A percentile compares a stretch with the other conserved stretches of the same genome.
Conservation (phyloP, 305 asterid species). For the Solanum aculeatissimum region DNA sequence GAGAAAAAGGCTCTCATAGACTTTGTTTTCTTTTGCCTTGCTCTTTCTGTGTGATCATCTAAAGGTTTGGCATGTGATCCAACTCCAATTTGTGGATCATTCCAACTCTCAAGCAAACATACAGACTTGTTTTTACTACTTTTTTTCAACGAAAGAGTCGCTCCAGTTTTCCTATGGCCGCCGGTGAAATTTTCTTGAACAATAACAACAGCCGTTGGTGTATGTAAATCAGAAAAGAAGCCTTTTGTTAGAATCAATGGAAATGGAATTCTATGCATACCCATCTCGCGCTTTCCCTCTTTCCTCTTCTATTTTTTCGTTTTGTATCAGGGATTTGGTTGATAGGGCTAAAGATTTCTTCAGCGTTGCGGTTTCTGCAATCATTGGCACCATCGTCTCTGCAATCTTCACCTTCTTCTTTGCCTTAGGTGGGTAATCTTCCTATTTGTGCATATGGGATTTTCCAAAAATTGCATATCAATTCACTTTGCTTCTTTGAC, state of each 20-base stretch:
- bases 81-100: not conserved
- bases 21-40: not conserved
- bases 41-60: not conserved
- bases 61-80: not conserved
- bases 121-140: not conserved
- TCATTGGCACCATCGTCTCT: constrained; percentile 70
- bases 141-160: not conserved
- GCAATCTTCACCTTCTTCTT: constrained; percentile 85
- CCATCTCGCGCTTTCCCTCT: constrained; percentile 50
- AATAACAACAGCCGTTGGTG: not conserved
- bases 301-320: constrained; percentile 26
- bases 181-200: too few relatives aligned
- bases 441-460: not conserved
- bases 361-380: constrained; percentile 55
- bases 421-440: constrained; percentile 51
- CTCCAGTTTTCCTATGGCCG: not conserved
- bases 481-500: not conserved
- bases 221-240: not conserved
- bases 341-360: constrained; percentile 60
- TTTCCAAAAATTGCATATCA: not conserved
- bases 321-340: constrained; percentile 27
- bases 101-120: not conserved
- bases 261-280: constrained; percentile 59
- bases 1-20: not conserved
- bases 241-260: not conserved